Evolutionary conservation across 441 rosid species (phyloP), one percentile per base, ranked within the genome.

Genomic region (Gossypium aridum): DNA sequence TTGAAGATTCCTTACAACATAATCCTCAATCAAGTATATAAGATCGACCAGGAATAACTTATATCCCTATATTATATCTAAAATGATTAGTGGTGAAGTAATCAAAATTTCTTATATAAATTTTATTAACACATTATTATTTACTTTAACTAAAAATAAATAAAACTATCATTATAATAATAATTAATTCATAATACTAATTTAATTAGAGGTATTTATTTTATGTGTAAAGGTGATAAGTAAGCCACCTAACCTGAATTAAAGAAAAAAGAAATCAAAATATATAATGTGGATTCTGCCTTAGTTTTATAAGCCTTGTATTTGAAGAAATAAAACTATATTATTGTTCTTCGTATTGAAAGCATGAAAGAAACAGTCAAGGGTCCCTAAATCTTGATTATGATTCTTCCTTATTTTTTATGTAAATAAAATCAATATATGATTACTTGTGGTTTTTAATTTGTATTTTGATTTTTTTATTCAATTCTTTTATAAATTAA

Each of bases 171-270:
- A 31, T 31, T 31, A 31, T 4, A 31, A 31, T 0, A 31, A 31
- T 4, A 31, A 10, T 13, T 0, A 13, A 3, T 4, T 28, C 34
- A 28, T 28, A 4, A 4, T 28, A 28, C 34, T 28, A 28, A 28
- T 28, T 28, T 28, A 4, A 28, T 28, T 28, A 4, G 6, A 28
- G 34, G 34, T 28, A 4, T 39, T 14, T 72, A 60, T 45, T 60
- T 72, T 63, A 65, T 49, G 4, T 63, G 70, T 10, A 65, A n/a
- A 51, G 45, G 7, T n/a, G 20, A 16, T 49, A 12, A 47, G 19
- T 62, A 28, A 28, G 49, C 76, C 76, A 62, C 47, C 76, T 25
- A 73, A 59, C 47, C 57, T 45, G 2, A 66, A 45, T 20, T 1
- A 39, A 20, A 31, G 37, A 31, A 31, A 4, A 31, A 5, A 31